Evolutionary conservation across 441 rosid species (phyloP), one percentile per base, ranked within the genome.

Genomic region (Pelargonium australe): DNA sequence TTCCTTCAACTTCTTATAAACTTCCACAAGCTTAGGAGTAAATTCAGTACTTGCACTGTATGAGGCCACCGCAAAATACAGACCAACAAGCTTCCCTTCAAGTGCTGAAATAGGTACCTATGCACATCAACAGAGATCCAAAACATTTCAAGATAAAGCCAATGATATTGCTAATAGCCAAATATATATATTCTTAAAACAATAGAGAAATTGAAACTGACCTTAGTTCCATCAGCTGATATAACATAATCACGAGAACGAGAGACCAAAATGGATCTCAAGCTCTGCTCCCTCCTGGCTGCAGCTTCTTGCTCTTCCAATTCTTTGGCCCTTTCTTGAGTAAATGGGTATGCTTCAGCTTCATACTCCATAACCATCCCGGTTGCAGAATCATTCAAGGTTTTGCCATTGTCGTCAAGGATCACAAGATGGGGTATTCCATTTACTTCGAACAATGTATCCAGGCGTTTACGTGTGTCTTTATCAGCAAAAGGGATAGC

Each of bases 341-440:
- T 86, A 72, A 86, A 89, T 73, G 96, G 96, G 68, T 84, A 80
- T 23, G 75, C 88, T 63, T 84, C 86, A 45, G 53, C 85, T 66
- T 86, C 96, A 64, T 87, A 82, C 76, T 85, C 85, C 65, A 28
- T 72, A 70, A 89, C 63, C 12, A 86, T 78, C 44, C 70, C 79
- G 16, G 83, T 88, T 6, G 91, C 96, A 58, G 66, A 61, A 63
- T 74, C 82, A 71, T 76, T 82, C 67, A 71, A 55, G 67, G 84
- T 72, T 14, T 76, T 70, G 11, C 91, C 93, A 13, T 72, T 65
- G 69, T 85, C 89, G 70, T 81, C 88, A 7, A 90, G 74, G 53
- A 90, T 69, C 73, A 87, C 91, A 11, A 90, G 81, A 71, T 83
- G 72, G 37, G 96, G 96, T n/a, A 90, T 83, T 7, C 89, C 96